Conservation (phyloP, 257 asterid genomes). For the Solanum gracilifrons region DNA sequence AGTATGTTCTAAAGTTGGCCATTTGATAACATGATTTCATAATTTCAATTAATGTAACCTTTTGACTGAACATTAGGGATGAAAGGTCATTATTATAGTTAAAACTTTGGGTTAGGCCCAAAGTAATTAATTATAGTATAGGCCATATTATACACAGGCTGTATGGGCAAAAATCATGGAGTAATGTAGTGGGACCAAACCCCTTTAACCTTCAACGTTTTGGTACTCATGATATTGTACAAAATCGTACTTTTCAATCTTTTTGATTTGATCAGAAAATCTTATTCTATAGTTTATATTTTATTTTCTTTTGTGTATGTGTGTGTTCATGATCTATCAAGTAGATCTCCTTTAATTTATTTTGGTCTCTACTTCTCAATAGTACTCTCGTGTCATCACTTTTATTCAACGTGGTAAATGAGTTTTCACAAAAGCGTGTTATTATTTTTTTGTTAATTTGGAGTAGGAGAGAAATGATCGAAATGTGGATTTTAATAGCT, state of each 20-base stretch:
- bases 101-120: not conserved
- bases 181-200: not conserved
- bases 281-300: not conserved
- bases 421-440: not conserved
- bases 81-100: not conserved
- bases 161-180: not conserved
- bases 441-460: not conserved
- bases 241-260: slow-evolving; percentile 38
- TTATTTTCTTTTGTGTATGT: not conserved
- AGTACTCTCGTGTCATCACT: not conserved
- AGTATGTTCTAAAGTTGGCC: not conserved
- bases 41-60: not conserved
- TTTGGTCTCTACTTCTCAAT: not conserved
- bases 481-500: not conserved
- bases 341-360: not conserved
- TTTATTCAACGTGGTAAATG: not conserved
- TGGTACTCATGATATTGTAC: slow-evolving; percentile 73
- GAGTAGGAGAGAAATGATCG: not conserved
- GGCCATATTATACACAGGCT: not conserved
- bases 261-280: slow-evolving; percentile 19
- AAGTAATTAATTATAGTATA: not conserved
- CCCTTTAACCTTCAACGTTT: not conserved
- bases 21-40: not conserved
- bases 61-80: not conserved
- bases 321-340: not conserved